phyloP scores from a whole-genome alignment of 78 protist species.

The Tieghemostelium lacteum region DNA sequence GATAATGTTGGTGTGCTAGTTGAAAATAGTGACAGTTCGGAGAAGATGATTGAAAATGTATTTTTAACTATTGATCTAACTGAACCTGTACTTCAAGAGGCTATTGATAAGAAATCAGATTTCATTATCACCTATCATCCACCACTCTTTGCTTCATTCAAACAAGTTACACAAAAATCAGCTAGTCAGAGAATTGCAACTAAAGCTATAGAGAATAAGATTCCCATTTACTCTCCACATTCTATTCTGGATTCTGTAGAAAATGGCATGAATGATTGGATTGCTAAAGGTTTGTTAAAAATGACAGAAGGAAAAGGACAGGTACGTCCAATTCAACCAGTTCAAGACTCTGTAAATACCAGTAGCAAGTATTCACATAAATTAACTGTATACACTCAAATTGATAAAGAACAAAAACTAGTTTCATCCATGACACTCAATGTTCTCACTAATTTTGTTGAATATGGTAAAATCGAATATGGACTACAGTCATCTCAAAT shows the following conservation, averaged over 20 bases:
- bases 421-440: not conserved
- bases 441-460: too few relatives aligned
- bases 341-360: not conserved
- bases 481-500: not conserved
- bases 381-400: not conserved
- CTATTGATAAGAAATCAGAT: constrained; percentile 17
- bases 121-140: constrained; percentile 87
- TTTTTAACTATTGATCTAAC: constrained; percentile 86
- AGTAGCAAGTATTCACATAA: not conserved
- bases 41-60: constrained; percentile 11
- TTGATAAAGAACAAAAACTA: not conserved
- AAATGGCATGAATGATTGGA: constrained; percentile 89
- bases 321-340: not conserved
- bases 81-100: constrained; percentile 79
- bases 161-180: constrained; percentile 50
- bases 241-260: constrained; percentile 70
- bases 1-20: constrained; percentile 89
- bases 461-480: not conserved
- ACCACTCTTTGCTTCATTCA: constrained; percentile 75
- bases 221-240: constrained; percentile 86
- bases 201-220: constrained; percentile 54
- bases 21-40: constrained; percentile 18
- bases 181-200: constrained; percentile 73
- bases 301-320: constrained; percentile 10
- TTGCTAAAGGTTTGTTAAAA: constrained; percentile 5